Evolutionary conservation across 2,329 filamentous ascomycete genomes (phyloP), one percentile per base, ranked within the genome.

Genomic region (Trichoderma sp.): DNA sequence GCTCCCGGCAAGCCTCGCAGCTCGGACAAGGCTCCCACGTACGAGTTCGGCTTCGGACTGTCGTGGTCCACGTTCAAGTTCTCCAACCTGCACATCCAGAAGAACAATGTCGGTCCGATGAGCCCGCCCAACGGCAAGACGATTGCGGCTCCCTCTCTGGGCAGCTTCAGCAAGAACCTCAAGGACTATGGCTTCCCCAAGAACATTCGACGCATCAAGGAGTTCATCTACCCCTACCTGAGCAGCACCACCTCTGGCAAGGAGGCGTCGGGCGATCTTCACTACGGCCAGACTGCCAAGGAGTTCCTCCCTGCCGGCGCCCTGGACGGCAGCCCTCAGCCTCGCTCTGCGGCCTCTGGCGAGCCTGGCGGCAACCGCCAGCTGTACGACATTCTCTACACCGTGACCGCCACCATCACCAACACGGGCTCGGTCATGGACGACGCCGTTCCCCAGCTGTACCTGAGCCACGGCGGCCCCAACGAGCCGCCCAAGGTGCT

Each of bases 21-120:
- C 41, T 15, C 65, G 1, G 70, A 71, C 41, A 48, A 54, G 50
- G 85, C 85, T 1, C 90, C 91, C 1, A 85, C 91, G 68, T 95
- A 88, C 76, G 91, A 93, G 73, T 96, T 95, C 70, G 92, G 92
- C 7, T 90, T 85, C 71, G 92, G 92, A 64, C 80, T 96, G 14
- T 90, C 87, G 3, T 96, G 95, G 82, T 92, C 91, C 1, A 91
- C 83, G 2, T 94, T 96, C 73, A 76, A 85, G 62, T 92, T 92
- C 79, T 86, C 88, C n/a, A 81, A 90, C 74, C 78, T 95, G 41
- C 75, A 81, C 34, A 78, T 92, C 41, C 71, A 79, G 68, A 83
- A 84, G 70, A 76, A 78, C 55, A 71, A 79, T n/a, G 81, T 80
- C 1, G 75, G 74, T 21, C 72, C 79, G 0, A 91, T 91, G 78